A percentile compares a stretch with the other conserved stretches of the same genome.
These are phyloP conservation scores for Boletus hoseneyae DNA, from an alignment of 1,284 basidiomycete species.

Conservation along the genomic window DNA sequence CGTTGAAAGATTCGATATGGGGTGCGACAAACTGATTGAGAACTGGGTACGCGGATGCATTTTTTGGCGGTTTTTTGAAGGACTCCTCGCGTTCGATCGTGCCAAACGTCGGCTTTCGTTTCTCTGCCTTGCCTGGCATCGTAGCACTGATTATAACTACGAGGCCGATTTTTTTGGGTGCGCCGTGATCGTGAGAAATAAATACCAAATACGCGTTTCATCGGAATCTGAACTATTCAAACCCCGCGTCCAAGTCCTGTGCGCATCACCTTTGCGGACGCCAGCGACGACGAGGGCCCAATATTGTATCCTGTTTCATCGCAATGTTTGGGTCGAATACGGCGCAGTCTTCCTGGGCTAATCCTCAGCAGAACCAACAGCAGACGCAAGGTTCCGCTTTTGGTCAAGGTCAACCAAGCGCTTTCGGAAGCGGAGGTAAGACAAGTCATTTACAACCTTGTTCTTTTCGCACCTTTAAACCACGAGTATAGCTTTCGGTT, in stretches of 20 bases:
- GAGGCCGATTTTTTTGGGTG: conserved; percentile 8
- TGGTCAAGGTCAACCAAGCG: conserved; percentile 48
- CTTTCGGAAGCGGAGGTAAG: conserved; percentile 46
- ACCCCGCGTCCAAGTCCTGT: conserved; percentile 23
- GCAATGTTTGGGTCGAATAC: conserved; percentile 57
- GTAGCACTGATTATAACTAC: not conserved
- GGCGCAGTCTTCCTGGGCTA: conserved; percentile 61
- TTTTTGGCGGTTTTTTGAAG: conserved; percentile 76
- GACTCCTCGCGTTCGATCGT: conserved; percentile 82
- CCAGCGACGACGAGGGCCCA: conserved; percentile 24
- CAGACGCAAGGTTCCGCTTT: conserved; percentile 41
- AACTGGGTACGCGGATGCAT: conserved; percentile 73
- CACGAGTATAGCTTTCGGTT: conserved; percentile 40
- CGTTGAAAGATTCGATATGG: conserved; percentile 96
- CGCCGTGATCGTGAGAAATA: conserved; percentile 10
- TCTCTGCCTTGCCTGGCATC: conserved; percentile 38
- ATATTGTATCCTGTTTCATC: conserved; percentile 18
- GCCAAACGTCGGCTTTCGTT: conserved; percentile 62
- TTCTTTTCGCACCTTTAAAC: conserved; percentile 34
- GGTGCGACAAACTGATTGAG: conserved; percentile 93
- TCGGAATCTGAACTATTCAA: conserved; percentile 18
- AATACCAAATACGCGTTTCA: conserved; percentile 18
- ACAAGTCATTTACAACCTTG: conserved; percentile 33
- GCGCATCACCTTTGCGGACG: conserved; percentile 14
- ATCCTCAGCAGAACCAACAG: conserved; percentile 52